Evolutionary conservation across 2,329 filamentous ascomycete species (phyloP), one percentile per base, ranked within the genome.

Genomic region (Ascochyta fabae): DNA sequence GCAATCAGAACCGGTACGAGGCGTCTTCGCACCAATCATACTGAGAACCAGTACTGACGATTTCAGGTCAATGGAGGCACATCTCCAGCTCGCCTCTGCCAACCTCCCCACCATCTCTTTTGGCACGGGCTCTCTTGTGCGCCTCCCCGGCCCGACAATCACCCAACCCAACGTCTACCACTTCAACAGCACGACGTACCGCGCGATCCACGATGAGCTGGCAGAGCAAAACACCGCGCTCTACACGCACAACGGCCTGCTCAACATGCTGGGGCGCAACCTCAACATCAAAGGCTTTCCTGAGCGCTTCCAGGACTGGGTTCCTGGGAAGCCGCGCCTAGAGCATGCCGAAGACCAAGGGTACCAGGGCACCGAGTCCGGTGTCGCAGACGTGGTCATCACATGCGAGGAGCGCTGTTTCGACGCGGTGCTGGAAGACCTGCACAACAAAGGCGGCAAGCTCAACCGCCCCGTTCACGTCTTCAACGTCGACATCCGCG

Each of bases 401-500:
- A 99, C 95, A 0, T 99, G 95, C 72, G 95, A 99, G 76, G 95
- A 99, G 78, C 84, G 95, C 58, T 99, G 95, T 74, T 99, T 96
- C 92, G 95, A 99, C 77, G 93, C 95, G 4, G 95, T 99, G 31
- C 85, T 99, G 10, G 95, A 99, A 68, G 94, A 99, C 74, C 81
- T 99, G 48, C 86, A 96, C 59, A 90, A 87, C 67, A 86, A 96
- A 59, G 95, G 94, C 7, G 87, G 89, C 0, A 89, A 91, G 3
- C 81, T 99, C 53, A 99, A 99, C 75, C 83, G 92, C 2, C 93
- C 95, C 0, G 95, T 99, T 0, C 95, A 99, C 73, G 91, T 99
- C 53, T 96, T 99, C 81, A 99, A 99, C 68, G 89, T 99, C 50
- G 95, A 99, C 74, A 99, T 99, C 71, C 94, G 90, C 75, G 95